These are phyloP conservation scores for Closterium sp. DNA, from an alignment of 139 green algal species.

Conservation along the genomic window DNA sequence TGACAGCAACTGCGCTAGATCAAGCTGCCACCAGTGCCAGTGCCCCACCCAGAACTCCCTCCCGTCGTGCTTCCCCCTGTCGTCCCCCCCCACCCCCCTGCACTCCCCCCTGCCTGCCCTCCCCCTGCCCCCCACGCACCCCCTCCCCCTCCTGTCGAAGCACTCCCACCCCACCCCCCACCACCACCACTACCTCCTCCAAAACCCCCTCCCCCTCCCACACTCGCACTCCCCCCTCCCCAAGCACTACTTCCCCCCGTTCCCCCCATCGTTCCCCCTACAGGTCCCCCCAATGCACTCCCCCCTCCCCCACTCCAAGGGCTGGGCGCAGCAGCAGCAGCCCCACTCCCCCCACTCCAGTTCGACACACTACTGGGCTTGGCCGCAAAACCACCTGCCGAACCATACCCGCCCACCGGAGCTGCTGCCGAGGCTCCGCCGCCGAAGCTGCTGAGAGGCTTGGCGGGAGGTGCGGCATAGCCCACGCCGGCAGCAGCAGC, in stretches of 20 bases:
- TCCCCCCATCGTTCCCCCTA: neutral
- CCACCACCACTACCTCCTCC: neutral
- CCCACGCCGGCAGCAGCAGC: neutral
- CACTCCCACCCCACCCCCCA: neutral
- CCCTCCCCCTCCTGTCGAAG: neutral
- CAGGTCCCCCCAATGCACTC: neutral
- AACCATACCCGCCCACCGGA: neutral
- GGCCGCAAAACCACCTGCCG: neutral
- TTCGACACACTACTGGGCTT: neutral
- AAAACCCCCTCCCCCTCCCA: neutral
- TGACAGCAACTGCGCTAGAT: neutral
- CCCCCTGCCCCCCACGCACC: neutral
- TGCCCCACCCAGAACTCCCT: neutral
- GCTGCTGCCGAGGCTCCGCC: neutral
- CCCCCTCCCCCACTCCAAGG: neutral
- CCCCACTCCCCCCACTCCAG: neutral
- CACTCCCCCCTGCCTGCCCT: neutral
- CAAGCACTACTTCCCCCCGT: neutral
- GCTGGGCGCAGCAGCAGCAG: neutral
- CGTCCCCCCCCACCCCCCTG: neutral
- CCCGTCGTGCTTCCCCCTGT: slow-evolving; percentile 5
- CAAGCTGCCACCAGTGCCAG: neutral
- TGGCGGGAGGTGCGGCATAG: neutral
- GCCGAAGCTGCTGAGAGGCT: neutral
- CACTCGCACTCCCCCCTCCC: neutral